Base-by-base conservation (phyloP, 371 early-diverging fungal species). In the Mucor ambiguus region DNA sequence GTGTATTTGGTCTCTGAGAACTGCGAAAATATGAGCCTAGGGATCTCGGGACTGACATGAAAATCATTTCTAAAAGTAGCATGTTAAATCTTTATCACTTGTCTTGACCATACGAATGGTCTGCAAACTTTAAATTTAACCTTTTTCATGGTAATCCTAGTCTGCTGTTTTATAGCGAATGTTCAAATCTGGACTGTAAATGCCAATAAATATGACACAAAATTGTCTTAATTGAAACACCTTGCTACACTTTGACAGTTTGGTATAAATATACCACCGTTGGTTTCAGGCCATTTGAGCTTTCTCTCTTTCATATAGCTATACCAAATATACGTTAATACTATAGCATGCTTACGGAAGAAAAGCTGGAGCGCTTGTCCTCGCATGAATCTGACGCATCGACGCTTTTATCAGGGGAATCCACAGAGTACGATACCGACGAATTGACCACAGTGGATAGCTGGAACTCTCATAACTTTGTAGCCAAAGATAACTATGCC, bases 401-500 rank as follows among this genome's bases (percentile, higher is more conserved):
- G 12, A 32, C 32, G 9, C 30, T 32, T 30, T 30, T 28, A 30
- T 46, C 44, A 16, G 43, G 12, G 30, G 28, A 46, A 2, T 26
- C 7, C 3, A 46, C 56, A 2, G 57, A 44, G 14, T 22, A 29
- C 18, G 24, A 37, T 1, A 46, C 20, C 1, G 48, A 66, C 9
- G 71, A 70, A n/a, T 22, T 62, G 20, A 58, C 68, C 55, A 37
- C 61, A 11, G 14, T 67, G 18, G 64, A 67, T n/a, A 59, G 68
- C 22, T 72, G 65, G 72, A 43, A 22, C 2, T 65, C 58, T 7
- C 28, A 58, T 4, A 63, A 64, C 18, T 63, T 63, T 49, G 64
- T 73, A 58, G 64, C 70, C 18, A 70, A 70, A 28, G 67, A 70
- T 59, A 70, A 73, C 16, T 73, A 70, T 64, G 74, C 70, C 46